These are phyloP conservation scores for Mollisia scopiformis DNA, from an alignment of 2,329 filamentous ascomycete species.

Conservation along the genomic window DNA sequence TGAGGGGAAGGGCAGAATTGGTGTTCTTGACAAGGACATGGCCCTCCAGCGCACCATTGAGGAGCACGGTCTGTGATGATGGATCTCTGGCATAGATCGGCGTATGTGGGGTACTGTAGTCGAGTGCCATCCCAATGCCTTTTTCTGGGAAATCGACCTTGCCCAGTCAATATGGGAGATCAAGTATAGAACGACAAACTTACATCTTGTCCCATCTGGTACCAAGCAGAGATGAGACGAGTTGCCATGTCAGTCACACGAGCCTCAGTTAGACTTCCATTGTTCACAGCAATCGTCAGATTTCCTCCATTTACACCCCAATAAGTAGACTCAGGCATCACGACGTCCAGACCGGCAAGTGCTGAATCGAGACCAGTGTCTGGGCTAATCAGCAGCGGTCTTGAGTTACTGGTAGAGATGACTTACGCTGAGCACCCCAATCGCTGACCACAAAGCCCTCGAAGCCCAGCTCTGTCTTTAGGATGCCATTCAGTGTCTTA, in stretches of 20 bases:
- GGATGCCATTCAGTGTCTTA: conserved; percentile 76
- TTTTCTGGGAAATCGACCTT: too few species aligned
- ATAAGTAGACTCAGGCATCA: conserved; percentile 24
- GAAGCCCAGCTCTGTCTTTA: conserved; percentile 86
- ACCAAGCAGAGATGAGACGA: conserved; percentile 58
- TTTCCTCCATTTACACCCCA: conserved; percentile 25
- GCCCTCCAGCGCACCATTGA: conserved; percentile 64
- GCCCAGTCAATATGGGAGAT: too few species aligned
- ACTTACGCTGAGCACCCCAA: conserved; percentile 73
- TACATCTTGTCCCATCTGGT: conserved; percentile 61
- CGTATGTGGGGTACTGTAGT: too few species aligned
- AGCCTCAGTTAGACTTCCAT: conserved; percentile 48
- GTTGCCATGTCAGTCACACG: conserved; percentile 66
- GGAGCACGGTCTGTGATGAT: conserved; percentile 40
- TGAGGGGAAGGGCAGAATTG: conserved; percentile 49
- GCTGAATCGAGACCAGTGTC: too few species aligned
- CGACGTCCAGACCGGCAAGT: conserved; percentile 79
- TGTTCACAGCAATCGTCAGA: conserved; percentile 57
- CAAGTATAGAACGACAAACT: too few species aligned
- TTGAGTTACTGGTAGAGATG: too few species aligned
- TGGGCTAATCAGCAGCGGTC: conserved; percentile 72
- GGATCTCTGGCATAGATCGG: conserved; percentile 59
- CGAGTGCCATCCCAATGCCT: too few species aligned
- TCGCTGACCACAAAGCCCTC: conserved; percentile 85
- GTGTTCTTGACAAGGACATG: conserved; percentile 67